phyloP scores from a whole-genome alignment of 768 basidiomycete species.

The Harrya chromipes region DNA sequence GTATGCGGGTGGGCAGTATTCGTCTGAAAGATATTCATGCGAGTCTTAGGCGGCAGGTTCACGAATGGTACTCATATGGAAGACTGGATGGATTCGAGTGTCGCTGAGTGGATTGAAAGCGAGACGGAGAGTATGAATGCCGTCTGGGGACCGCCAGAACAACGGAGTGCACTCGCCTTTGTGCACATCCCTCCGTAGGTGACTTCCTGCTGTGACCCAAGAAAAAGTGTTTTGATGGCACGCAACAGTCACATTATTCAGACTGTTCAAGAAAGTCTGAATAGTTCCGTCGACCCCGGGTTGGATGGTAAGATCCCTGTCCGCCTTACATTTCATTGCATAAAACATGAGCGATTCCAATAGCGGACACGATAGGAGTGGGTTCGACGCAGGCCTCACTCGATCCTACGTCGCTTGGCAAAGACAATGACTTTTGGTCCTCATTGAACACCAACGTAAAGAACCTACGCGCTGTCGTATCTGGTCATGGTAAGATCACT shows the following conservation, averaged over 20 bases:
- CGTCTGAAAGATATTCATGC: slow-evolving; percentile 1
- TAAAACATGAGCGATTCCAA: too few relatives aligned
- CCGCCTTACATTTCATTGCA: too few relatives aligned
- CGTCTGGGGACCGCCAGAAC: slow-evolving; percentile 54
- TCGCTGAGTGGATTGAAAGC: slow-evolving; percentile 56
- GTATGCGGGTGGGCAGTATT: neutral
- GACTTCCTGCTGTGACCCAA: neutral
- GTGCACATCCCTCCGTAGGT: slow-evolving; percentile 75
- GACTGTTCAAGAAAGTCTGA: slow-evolving; percentile 32
- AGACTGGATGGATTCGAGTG: slow-evolving; percentile 67
- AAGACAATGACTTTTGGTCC: slow-evolving; percentile 62
- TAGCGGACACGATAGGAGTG: slow-evolving; percentile 49
- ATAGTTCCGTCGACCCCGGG: slow-evolving; percentile 41
- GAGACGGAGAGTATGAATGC: slow-evolving; percentile 54
- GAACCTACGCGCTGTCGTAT: slow-evolving; percentile 65
- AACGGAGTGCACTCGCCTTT: slow-evolving; percentile 60
- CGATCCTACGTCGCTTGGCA: slow-evolving; percentile 35
- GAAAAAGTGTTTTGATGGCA: neutral
- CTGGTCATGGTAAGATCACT: slow-evolving; percentile 57
- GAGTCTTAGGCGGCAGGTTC: slow-evolving; percentile 45
- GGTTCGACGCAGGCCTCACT: slow-evolving; percentile 63
- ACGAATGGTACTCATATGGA: slow-evolving; percentile 44
- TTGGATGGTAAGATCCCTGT: slow-evolving; percentile 34
- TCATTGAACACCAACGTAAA: slow-evolving; percentile 54
- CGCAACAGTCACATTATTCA: slow-evolving; percentile 26